phyloP scores from a whole-genome alignment of 768 basidiomycete genomes.

The Pleurotus pulmonarius region DNA sequence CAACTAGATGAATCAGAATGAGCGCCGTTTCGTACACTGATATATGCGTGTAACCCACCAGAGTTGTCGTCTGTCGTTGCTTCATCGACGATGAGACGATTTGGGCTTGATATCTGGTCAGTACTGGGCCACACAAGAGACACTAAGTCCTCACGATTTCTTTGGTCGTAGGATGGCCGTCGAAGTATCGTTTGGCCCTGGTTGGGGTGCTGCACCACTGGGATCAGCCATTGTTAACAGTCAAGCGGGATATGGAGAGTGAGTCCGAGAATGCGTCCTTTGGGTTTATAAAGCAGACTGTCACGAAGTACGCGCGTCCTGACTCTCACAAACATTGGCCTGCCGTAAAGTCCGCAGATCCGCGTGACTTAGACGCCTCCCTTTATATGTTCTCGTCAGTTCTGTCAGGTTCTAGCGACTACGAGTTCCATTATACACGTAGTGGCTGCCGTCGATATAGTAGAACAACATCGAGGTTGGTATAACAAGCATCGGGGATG shows the following conservation, averaged over 20 bases:
- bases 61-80: constrained; percentile 94
- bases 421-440: not conserved
- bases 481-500: no score
- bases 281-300: not conserved
- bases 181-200: constrained; percentile 85
- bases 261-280: constrained; percentile 10
- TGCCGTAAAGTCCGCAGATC: constrained; percentile 7
- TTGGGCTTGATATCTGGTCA: constrained; percentile 58
- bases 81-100: constrained; percentile 97
- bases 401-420: not conserved
- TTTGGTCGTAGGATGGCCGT: constrained; percentile 96
- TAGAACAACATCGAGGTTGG: no score
- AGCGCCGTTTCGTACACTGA: not conserved
- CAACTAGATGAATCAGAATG: constrained; percentile 50
- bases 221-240: constrained; percentile 63
- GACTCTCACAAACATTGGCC: constrained; percentile 1
- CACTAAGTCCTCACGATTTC: constrained; percentile 79
- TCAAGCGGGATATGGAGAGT: constrained; percentile 14
- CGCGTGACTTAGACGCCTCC: constrained; percentile 4
- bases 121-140: constrained; percentile 9
- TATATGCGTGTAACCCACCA: constrained; percentile 40
- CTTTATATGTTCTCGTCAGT: not conserved
- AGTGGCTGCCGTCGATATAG: not conserved
- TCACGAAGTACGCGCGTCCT: constrained; percentile 14
- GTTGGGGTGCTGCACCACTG: constrained; percentile 77